These are phyloP conservation scores for Pyrenochaeta sp. DNA, from an alignment of 2,329 filamentous ascomycete species.

Conservation along the genomic window DNA sequence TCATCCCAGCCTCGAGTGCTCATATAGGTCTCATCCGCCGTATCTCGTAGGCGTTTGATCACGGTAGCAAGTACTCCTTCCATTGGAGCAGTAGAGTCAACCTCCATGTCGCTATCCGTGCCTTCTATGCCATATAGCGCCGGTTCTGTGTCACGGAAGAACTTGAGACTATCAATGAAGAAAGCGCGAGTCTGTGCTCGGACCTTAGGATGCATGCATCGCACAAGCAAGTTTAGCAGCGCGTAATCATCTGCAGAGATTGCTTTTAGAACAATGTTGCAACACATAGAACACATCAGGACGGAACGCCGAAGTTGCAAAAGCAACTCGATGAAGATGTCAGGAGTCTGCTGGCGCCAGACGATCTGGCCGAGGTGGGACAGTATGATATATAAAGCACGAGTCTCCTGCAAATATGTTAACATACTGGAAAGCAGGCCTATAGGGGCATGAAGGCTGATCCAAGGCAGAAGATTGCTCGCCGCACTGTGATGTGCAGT, in stretches of 20 bases:
- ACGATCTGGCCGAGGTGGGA: conserved; percentile 79
- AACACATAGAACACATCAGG: conserved; percentile 62
- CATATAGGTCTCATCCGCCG: conserved; percentile 33
- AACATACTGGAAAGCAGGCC: not conserved
- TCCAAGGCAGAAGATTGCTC: no score
- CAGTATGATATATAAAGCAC: conserved; percentile 65
- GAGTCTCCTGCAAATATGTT: conserved; percentile 50
- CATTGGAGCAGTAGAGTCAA: conserved; percentile 15
- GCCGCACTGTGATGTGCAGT: no score
- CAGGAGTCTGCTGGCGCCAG: conserved; percentile 73
- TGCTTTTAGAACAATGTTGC: conserved; percentile 69
- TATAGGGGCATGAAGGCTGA: not conserved
- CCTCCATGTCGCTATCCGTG: conserved; percentile 39
- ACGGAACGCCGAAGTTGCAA: conserved; percentile 62
- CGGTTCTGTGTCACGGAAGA: conserved; percentile 44
- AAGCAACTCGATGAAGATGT: conserved; percentile 68
- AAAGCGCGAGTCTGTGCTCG: conserved; percentile 39
- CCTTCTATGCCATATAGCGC: conserved; percentile 34
- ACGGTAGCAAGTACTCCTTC: conserved; percentile 30
- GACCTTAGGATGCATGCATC: conserved; percentile 37
- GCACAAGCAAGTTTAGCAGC: conserved; percentile 68
- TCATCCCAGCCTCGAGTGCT: conserved; percentile 47
- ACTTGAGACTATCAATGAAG: conserved; percentile 41
- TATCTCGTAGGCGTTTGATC: conserved; percentile 22
- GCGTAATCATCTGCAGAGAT: conserved; percentile 64